phyloP scores from a whole-genome alignment of 441 rosid species.

The Corymbia calophylla region DNA sequence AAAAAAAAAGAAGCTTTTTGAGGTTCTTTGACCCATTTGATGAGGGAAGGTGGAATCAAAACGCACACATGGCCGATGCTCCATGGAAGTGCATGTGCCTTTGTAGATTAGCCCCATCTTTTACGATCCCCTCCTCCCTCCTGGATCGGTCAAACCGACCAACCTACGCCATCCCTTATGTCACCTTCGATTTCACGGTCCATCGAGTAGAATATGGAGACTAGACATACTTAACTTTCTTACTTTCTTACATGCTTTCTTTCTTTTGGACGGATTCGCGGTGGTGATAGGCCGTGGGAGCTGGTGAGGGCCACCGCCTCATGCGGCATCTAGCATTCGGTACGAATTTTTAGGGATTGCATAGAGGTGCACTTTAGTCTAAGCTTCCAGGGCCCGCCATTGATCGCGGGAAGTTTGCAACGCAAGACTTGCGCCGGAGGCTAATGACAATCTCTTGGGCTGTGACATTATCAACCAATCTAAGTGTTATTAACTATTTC shows the following conservation, averaged over 20 bases:
- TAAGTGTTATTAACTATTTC: neutral
- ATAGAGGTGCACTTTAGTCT: neutral
- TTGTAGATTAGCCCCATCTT: neutral
- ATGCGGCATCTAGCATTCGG: neutral
- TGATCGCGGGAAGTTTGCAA: neutral
- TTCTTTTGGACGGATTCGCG: neutral
- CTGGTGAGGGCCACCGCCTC: neutral
- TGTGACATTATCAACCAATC: accelerated
- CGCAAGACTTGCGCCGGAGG: neutral
- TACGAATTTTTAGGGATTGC: neutral
- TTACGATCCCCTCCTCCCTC: neutral
- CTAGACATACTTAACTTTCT: neutral
- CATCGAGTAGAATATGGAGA: neutral
- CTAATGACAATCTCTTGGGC: neutral
- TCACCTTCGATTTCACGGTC: neutral
- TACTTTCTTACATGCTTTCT: neutral
- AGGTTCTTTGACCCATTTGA: neutral
- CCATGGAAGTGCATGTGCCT: neutral
- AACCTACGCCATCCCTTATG: neutral
- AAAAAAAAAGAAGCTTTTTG: neutral
- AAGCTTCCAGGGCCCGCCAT: neutral
- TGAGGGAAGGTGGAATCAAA: neutral
- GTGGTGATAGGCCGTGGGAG: neutral
- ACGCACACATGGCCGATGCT: neutral
- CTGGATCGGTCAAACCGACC: neutral